phyloP scores from a whole-genome alignment of 345 rosid species.

The Pugionium dolabratum region DNA sequence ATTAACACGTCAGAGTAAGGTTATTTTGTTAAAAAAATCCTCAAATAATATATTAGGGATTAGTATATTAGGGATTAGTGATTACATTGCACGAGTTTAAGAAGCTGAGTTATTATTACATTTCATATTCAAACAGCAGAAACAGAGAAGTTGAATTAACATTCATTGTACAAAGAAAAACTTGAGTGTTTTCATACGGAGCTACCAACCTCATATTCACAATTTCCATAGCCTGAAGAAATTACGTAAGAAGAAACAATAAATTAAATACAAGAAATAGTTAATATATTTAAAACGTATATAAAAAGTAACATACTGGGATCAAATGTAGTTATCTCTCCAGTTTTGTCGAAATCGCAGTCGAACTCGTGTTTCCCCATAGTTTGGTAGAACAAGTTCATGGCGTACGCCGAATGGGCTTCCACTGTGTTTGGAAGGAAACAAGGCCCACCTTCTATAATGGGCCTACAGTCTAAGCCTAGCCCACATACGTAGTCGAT shows the following conservation, averaged over 20 bases:
- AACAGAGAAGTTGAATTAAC: too few species aligned
- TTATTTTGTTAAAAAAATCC: too few species aligned
- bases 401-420: conserved; percentile 70
- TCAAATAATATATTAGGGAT: too few species aligned
- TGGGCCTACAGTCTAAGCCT: conserved; percentile 57
- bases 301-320: conserved; percentile 50
- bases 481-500: conserved; percentile 70
- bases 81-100: too few species aligned
- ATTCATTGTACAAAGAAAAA: neutral
- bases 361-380: conserved; percentile 49
- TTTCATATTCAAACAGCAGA: too few species aligned
- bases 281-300: neutral
- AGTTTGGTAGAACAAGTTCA: conserved; percentile 69
- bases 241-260: neutral
- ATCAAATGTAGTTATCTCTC: conserved; percentile 45
- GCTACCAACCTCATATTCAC: conserved; percentile 19
- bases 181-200: neutral
- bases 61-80: too few species aligned
- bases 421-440: conserved; percentile 61
- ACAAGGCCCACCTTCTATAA: conserved; percentile 52
- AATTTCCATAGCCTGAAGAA: conserved; percentile 37
- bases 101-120: too few species aligned
- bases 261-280: neutral
- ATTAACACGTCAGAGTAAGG: too few species aligned
- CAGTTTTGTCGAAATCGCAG: conserved; percentile 65